Conservation (phyloP, 768 basidiomycete genomes). For the Suillus subluteus region DNA sequence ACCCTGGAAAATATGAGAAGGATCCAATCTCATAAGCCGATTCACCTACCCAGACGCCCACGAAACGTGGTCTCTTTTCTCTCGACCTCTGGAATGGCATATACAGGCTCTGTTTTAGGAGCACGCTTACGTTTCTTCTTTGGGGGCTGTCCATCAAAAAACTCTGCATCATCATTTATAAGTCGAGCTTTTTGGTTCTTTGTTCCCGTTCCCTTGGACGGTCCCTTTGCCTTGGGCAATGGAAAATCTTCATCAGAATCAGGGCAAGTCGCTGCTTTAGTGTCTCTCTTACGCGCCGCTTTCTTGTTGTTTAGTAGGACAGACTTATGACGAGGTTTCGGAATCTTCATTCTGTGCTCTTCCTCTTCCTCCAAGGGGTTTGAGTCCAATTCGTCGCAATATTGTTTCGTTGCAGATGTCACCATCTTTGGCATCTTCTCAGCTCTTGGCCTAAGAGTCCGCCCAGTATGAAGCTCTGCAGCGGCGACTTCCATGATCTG, state of each 20-base stretch:
- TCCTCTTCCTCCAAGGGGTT: conserved; percentile 21
- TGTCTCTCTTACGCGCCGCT: neutral
- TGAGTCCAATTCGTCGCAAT: conserved; percentile 17
- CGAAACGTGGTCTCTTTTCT: conserved; percentile 68
- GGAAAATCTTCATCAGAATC: neutral
- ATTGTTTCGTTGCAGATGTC: neutral
- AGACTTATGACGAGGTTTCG: neutral
- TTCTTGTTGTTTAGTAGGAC: conserved; percentile 5
- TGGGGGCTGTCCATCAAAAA: conserved; percentile 9
- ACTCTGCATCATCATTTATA: conserved; percentile 14
- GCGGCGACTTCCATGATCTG: neutral
- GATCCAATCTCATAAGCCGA: neutral
- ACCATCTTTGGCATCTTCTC: neutral
- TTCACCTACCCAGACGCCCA: conserved; percentile 56
- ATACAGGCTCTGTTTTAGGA: conserved; percentile 53
- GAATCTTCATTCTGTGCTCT: neutral
- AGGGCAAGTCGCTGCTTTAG: neutral
- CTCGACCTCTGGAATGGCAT: conserved; percentile 74
- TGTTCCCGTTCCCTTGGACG: neutral
- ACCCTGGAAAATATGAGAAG: conserved; percentile 43
- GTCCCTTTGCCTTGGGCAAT: conserved; percentile 5
- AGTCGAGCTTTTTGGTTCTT: conserved; percentile 19
- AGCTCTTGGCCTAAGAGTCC: conserved; percentile 11
- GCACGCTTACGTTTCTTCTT: conserved; percentile 35
- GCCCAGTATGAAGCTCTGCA: neutral